A percentile compares a stretch with the other conserved stretches of the same genome.
Evolutionary conservation across 805 yeast species (phyloP).

Genomic region (Cyberlindnera galapagoensis): DNA sequence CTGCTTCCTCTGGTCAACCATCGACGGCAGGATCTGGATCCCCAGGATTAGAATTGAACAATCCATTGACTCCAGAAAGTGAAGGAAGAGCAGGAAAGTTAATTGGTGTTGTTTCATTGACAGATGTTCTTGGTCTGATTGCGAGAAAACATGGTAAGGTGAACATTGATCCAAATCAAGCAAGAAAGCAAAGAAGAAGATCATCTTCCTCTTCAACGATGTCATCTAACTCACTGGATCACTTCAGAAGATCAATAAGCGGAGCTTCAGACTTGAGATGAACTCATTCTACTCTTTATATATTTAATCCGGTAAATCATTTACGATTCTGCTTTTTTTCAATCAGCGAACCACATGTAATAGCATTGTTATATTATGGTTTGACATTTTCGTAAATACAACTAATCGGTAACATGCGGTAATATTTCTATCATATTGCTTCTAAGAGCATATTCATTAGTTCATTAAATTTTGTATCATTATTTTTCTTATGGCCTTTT

Average conservation of each 20-base stretch:
- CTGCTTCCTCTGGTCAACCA: constrained; percentile 16
- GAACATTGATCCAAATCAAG: constrained; percentile 72
- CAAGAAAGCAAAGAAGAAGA: constrained; percentile 84
- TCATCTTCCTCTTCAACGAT: constrained; percentile 28
- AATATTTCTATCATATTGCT: no score
- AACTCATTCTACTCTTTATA: no score
- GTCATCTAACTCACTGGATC: constrained; percentile 28
- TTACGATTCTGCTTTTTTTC: background rate
- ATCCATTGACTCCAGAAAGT: constrained; percentile 27
- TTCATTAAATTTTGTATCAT: no score
- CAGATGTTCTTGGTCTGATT: constrained; percentile 79
- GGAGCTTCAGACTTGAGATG: constrained; percentile 28
- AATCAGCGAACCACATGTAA: no score
- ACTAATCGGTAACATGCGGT: no score
- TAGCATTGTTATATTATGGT: no score
- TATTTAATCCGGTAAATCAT: no score
- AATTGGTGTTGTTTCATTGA: constrained; percentile 86
- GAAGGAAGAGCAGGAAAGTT: constrained; percentile 70
- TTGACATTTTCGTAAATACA: no score
- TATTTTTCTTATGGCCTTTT: no score
- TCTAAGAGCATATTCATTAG: no score
- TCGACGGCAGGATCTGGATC: constrained; percentile 15
- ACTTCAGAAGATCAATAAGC: constrained; percentile 36
- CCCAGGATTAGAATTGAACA: constrained; percentile 6
- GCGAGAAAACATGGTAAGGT: constrained; percentile 66